Conservation (phyloP, 306 rosid genomes). For the Notholithocarpus densiflorus region DNA sequence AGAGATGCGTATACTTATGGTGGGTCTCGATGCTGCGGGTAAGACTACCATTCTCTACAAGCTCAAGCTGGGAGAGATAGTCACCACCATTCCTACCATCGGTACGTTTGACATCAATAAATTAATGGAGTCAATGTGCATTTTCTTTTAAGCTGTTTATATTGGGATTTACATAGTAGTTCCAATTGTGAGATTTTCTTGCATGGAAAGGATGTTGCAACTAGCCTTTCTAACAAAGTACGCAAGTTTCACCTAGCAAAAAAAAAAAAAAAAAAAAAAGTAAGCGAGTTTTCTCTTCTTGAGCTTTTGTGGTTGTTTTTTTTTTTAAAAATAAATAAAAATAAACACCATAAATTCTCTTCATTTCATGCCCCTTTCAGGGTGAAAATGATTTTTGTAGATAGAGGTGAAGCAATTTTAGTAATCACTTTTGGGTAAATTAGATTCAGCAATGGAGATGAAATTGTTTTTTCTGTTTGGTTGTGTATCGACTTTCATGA, state of each 20-base stretch:
- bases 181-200: background rate
- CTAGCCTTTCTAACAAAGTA: no score
- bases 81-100: slow-evolving; percentile 93
- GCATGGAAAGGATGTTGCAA: no score
- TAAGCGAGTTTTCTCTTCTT: background rate
- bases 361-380: background rate
- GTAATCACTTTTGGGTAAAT: background rate
- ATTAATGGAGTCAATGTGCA: background rate
- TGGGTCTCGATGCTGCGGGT: slow-evolving; percentile 97
- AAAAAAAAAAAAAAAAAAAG: background rate
- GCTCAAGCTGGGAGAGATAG: slow-evolving; percentile 92
- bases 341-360: background rate
- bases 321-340: no score
- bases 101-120: slow-evolving; percentile 37
- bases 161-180: background rate
- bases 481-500: background rate
- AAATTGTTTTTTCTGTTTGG: background rate
- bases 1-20: slow-evolving; percentile 97
- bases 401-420: background rate
- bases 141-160: background rate
- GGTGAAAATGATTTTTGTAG: background rate
- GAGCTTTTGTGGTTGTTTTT: background rate
- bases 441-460: background rate
- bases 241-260: no score
- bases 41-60: slow-evolving; percentile 89